Evolutionary conservation across 1,284 basidiomycete species (phyloP).

Genomic region (Leccinum griseonigrum): DNA sequence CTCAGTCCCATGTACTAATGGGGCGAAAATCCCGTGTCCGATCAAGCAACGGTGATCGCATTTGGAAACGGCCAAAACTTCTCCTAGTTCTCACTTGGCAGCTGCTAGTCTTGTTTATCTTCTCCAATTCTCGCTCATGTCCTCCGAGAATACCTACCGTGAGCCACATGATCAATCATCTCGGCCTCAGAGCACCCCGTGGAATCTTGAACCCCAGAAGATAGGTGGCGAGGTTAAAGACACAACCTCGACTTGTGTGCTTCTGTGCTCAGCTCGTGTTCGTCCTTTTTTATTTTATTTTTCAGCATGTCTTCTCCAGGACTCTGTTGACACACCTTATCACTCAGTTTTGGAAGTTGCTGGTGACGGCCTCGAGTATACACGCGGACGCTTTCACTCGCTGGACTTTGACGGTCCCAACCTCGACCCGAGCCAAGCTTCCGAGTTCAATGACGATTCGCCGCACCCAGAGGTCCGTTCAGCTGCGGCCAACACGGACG

Average conservation of each 20-base stretch:
- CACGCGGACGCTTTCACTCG: not conserved
- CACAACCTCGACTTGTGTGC: conserved; percentile 5
- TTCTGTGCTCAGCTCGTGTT: conserved; percentile 8
- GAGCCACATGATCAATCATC: conserved; percentile 6
- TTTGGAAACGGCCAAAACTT: not conserved
- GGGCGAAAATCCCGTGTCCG: not conserved
- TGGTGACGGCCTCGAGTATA: not conserved
- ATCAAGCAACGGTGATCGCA: not conserved
- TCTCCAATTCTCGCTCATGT: conserved; percentile 10
- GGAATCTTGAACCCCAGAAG: not conserved
- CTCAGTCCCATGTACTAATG: too few species aligned
- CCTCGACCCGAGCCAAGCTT: conserved; percentile 38
- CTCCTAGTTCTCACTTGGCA: not conserved
- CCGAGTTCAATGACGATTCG: conserved; percentile 45
- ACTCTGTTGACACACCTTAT: not conserved
- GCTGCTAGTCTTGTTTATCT: not conserved
- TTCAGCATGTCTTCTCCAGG: not conserved
- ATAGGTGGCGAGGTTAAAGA: conserved; percentile 12
- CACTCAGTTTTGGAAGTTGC: conserved; percentile 3
- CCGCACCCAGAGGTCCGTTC: conserved; percentile 78
- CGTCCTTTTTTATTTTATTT: not conserved
- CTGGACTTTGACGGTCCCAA: conserved; percentile 43
- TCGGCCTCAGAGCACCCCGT: conserved; percentile 1
- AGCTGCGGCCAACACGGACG: conserved; percentile 72
- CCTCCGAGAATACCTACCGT: conserved; percentile 5